Conservation (phyloP, 345 rosid genomes). For the Salix caprea region DNA sequence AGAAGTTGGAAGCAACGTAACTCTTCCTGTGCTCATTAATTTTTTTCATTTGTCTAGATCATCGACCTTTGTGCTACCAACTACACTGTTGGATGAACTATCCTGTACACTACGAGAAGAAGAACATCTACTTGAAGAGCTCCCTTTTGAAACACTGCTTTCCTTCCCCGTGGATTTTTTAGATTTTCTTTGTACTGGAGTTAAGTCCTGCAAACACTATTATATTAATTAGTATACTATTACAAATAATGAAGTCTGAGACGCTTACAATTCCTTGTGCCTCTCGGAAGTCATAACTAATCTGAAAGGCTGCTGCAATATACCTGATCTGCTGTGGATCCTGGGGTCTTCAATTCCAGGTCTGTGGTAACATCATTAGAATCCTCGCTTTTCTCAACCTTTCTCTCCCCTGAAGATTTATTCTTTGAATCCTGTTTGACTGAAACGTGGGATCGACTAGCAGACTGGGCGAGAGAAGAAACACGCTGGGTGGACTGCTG, state of each 20-base stretch:
- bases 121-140: constrained; percentile 65
- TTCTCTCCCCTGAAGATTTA: constrained; percentile 58
- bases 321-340: constrained; percentile 70
- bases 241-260: neutral
- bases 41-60: constrained; percentile 18
- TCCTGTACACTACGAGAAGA: constrained; percentile 64
- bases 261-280: neutral
- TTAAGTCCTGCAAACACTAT: constrained; percentile 43
- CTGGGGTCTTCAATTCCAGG: constrained; percentile 86
- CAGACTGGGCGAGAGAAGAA: constrained; percentile 36
- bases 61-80: constrained; percentile 41
- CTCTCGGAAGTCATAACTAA: constrained; percentile 3
- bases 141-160: constrained; percentile 37
- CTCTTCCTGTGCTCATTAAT: neutral
- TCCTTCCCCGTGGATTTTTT: constrained; percentile 44
- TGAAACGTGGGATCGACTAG: constrained; percentile 36
- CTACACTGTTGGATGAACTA: constrained; percentile 71
- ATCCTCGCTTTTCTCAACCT: constrained; percentile 44
- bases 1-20: constrained; percentile 9
- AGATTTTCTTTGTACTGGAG: constrained; percentile 43
- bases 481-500: constrained; percentile 48
- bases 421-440: constrained; percentile 43
- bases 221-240: neutral
- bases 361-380: constrained; percentile 72
- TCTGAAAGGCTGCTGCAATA: constrained; percentile 2